phyloP scores from a whole-genome alignment of 192 early-diverging fungal genomes.

The Linnemannia schmuckeri region DNA sequence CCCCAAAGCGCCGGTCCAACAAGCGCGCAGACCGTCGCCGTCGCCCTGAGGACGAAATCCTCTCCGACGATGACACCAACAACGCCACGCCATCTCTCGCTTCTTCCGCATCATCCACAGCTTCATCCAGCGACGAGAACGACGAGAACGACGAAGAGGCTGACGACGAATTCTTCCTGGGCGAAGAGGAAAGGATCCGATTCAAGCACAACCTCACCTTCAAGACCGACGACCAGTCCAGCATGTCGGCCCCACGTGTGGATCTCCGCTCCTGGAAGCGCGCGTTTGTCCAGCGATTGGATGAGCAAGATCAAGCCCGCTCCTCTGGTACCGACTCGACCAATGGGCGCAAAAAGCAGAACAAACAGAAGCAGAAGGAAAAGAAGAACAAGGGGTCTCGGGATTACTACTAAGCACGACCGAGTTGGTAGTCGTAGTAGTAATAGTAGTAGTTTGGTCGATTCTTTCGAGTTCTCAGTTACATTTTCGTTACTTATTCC shows the following conservation, averaged over 20 bases:
- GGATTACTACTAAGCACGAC: neutral
- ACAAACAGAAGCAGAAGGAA: neutral
- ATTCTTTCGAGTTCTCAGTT: too few relatives aligned
- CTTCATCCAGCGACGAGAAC: neutral
- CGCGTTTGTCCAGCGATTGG: slow-evolving; percentile 27
- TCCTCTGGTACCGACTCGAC: neutral
- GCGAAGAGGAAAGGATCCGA: slow-evolving; percentile 28
- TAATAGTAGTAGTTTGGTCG: too few relatives aligned
- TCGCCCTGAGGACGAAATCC: slow-evolving; percentile 15
- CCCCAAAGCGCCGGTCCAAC: slow-evolving; percentile 25
- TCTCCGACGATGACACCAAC: neutral
- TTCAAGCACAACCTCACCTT: slow-evolving; percentile 54
- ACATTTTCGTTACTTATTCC: too few relatives aligned
- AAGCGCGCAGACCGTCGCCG: slow-evolving; percentile 34
- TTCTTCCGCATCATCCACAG: slow-evolving; percentile 2
- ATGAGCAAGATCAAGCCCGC: slow-evolving; percentile 24
- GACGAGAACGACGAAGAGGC: neutral
- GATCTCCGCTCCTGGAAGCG: slow-evolving; percentile 33
- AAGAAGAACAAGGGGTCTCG: slow-evolving; percentile 5
- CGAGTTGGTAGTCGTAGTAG: too few relatives aligned
- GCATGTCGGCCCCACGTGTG: neutral
- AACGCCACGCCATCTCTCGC: neutral
- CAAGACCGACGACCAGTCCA: slow-evolving; percentile 22
- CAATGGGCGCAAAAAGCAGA: neutral
- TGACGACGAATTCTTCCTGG: neutral